Evolutionary conservation across 148 eudicot species (phyloP), one percentile per base, ranked within the genome.

Genomic region (Agrostemma githago): DNA sequence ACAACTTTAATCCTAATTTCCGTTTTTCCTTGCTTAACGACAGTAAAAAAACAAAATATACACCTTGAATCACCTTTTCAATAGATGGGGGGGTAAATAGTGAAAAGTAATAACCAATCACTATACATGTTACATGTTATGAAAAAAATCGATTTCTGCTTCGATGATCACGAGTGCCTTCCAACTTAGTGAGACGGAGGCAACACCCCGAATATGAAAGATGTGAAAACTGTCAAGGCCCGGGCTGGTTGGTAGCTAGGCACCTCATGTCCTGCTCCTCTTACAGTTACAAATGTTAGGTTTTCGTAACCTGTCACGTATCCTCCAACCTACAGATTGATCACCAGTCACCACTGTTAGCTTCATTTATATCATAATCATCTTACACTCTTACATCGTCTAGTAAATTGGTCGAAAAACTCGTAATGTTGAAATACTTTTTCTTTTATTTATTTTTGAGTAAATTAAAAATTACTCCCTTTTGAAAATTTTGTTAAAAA

Each of bases 261-360:
- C 72, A 53, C 72, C 72, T 70, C 72, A 70, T 70, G 72, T 53
- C 72, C 72, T 26, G 72, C 72, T 5, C 72, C 72, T 70, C 72
- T 26, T 8, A 70, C 72, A 5, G 72, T 70, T 6, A 70, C 72
- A 34, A 70, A 70, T 70, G 72, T 70, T 70, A 70, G 42, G 8
- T 70, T 70, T 11, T 70, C 72, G 2, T 70, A 70, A 21, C 43
- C 61, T 1, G 60, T 70, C 60, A 53, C 72, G 44, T 70, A 70
- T 9, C 72, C 72, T 14, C 72, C 72, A 53, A 70, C 72, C 72
- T 70, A 14, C 42, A 34, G 26, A 17, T 14, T n/a, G n/a, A n/a
- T n/a, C n/a, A n/a, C n/a, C 20, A 70, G 5, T 16, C 54, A 51
- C 0, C 16, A 21, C 2, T 12, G 56, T 68, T 68, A 44, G 57